These are phyloP conservation scores for Emergomyces orientalis DNA, from an alignment of 2,329 filamentous ascomycete genomes.

Conservation along the genomic window DNA sequence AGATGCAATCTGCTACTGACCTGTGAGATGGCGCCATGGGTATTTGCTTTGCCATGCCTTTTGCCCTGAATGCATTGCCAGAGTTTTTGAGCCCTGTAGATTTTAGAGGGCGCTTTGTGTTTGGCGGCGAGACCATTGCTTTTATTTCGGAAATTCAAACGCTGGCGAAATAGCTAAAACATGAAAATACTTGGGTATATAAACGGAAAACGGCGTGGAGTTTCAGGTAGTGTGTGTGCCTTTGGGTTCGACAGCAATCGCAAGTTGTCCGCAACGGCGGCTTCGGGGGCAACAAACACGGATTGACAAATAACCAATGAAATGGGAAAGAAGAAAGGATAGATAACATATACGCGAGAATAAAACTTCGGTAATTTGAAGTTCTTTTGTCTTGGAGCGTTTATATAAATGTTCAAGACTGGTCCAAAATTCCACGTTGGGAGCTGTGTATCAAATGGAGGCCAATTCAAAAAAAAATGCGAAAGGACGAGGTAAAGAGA, in stretches of 20 bases:
- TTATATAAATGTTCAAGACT: neutral
- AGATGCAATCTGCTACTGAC: slow-evolving; percentile 11
- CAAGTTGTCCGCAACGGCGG: neutral
- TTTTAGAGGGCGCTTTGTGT: neutral
- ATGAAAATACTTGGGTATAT: neutral
- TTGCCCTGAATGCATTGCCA: neutral
- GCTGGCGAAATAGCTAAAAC: neutral
- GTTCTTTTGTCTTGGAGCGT: neutral
- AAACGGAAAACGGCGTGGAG: neutral
- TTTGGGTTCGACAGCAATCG: neutral
- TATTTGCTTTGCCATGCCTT: slow-evolving; percentile 11
- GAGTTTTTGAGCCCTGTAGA: neutral
- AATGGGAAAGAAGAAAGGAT: neutral
- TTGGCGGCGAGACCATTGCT: neutral
- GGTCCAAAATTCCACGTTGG: too few species aligned
- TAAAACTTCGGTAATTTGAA: too few species aligned
- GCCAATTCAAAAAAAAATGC: neutral
- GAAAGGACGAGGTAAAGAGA: neutral
- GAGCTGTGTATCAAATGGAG: neutral
- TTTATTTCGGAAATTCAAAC: neutral
- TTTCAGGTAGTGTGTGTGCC: neutral
- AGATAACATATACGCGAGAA: neutral
- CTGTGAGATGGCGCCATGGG: slow-evolving; percentile 8
- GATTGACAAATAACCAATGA: neutral
- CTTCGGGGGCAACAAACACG: neutral